Evolutionary conservation across 352 stramenopile genomes (phyloP).

Genomic region (Halophytophthora polymorphica): DNA sequence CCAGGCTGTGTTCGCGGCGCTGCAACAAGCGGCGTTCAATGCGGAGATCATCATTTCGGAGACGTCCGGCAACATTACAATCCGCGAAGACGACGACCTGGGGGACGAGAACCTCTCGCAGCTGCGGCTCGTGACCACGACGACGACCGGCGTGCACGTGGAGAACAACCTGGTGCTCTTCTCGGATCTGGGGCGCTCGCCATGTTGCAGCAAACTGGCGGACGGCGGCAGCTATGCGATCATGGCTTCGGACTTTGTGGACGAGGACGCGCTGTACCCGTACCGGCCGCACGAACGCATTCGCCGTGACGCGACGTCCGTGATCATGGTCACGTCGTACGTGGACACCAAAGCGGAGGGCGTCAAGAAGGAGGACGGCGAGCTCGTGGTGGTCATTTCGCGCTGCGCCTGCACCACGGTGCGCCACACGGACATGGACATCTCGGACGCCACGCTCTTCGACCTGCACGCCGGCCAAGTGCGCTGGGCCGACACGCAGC

Average conservation of each 20-base stretch:
- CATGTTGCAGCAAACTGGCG: conserved; percentile 8
- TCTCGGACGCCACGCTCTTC: conserved; percentile 11
- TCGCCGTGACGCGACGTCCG: conserved; percentile 29
- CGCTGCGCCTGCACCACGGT: conserved; percentile 24
- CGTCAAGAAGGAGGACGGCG: conserved; percentile 9
- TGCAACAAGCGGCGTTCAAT: conserved; percentile 33
- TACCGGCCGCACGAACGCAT: conserved; percentile 26
- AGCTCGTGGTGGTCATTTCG: conserved; percentile 25
- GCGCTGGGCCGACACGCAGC: conserved; percentile 26
- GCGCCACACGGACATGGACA: conserved; percentile 13
- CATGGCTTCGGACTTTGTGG: conserved; percentile 35
- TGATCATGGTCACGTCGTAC: conserved; percentile 28
- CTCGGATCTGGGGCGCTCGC: conserved; percentile 21
- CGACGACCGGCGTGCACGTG: conserved; percentile 26
- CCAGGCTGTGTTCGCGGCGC: conserved; percentile 33
- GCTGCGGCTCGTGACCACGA: conserved; percentile 33
- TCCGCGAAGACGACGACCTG: conserved; percentile 35
- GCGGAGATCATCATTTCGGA: conserved; percentile 43
- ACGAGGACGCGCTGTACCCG: conserved; percentile 33
- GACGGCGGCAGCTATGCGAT: conserved; percentile 19
- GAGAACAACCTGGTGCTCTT: conserved; percentile 36
- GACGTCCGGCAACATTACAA: conserved; percentile 32
- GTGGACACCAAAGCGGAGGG: conserved; percentile 10
- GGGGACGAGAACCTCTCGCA: conserved; percentile 24
- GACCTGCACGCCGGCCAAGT: conserved; percentile 22